These are phyloP conservation scores for Poa pratensis DNA, from an alignment of 176 grass and related monocot species.

Conservation along the genomic window DNA sequence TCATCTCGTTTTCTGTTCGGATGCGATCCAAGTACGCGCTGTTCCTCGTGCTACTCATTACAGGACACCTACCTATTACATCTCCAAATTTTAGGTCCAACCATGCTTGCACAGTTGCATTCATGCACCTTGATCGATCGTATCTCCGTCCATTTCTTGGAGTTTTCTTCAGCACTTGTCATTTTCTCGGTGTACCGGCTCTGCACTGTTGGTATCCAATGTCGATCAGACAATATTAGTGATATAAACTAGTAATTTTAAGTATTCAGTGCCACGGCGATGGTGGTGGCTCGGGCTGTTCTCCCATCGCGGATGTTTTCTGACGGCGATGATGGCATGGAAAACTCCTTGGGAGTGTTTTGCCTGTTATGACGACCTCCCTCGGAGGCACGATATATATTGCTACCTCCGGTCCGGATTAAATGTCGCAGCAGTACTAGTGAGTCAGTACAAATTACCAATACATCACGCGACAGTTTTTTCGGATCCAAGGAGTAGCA, in stretches of 20 bases:
- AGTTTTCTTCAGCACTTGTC: constrained; percentile 23
- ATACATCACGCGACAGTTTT: too few relatives aligned
- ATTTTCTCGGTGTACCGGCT: constrained; percentile 14
- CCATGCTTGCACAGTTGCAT: neutral
- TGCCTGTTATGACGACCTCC: too few relatives aligned
- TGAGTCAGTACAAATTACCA: too few relatives aligned
- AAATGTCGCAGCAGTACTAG: too few relatives aligned
- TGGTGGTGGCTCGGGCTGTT: neutral
- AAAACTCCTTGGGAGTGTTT: neutral
- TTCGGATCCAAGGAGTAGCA: too few relatives aligned
- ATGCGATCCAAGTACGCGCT: neutral
- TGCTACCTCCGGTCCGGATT: too few relatives aligned
- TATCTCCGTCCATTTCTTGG: constrained; percentile 31
- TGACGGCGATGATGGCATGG: too few relatives aligned
- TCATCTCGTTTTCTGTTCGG: neutral
- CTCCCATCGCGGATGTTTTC: too few relatives aligned
- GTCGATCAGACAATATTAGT: neutral
- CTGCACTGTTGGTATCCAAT: constrained; percentile 39
- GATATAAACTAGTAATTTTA: too few relatives aligned
- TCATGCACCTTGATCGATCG: constrained; percentile 2
- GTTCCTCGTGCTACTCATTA: neutral
- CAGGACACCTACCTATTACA: neutral
- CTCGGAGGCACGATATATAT: too few relatives aligned
- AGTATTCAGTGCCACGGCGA: neutral
- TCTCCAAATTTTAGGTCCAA: neutral